Percentiles rank a stretch among this genome's conserved stretches.
Evolutionary conservation across 164 flowering plant genomes (phyloP).

Genomic region (Tetracentron sinense): DNA sequence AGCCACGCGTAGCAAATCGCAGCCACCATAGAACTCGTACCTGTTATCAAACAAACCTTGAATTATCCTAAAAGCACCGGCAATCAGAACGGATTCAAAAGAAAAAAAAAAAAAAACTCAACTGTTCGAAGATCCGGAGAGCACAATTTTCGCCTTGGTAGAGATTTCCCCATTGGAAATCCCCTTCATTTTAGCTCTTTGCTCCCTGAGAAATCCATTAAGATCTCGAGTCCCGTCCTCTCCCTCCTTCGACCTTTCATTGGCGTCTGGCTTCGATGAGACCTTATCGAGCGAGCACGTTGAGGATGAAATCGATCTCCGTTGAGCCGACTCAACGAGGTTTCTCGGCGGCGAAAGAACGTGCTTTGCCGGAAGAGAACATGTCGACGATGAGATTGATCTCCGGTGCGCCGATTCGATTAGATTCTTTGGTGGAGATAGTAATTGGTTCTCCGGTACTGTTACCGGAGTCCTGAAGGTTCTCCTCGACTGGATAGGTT

Average conservation of each 20-base stretch:
- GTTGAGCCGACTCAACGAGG: constrained; percentile 40
- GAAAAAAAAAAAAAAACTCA: constrained; percentile 11
- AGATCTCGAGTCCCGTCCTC: constrained; percentile 22
- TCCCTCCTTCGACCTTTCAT: constrained; percentile 13
- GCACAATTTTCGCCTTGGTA: constrained; percentile 51
- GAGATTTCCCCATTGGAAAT: constrained; percentile 35
- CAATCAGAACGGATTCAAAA: background rate
- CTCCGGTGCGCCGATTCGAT: constrained; percentile 39
- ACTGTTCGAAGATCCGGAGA: constrained; percentile 69
- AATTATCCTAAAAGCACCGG: background rate
- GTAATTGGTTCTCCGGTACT: constrained; percentile 19
- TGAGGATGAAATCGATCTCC: constrained; percentile 49
- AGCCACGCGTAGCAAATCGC: constrained; percentile 71
- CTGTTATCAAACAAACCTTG: constrained; percentile 21
- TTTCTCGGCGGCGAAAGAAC: constrained; percentile 45
- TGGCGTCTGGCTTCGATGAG: constrained; percentile 12
- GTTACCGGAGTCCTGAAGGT: constrained; percentile 26
- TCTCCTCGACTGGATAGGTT: constrained; percentile 25
- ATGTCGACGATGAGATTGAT: constrained; percentile 31
- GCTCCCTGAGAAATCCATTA: constrained; percentile 54
- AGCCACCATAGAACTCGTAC: constrained; percentile 72
- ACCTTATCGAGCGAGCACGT: constrained; percentile 43
- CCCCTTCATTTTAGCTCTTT: constrained; percentile 36
- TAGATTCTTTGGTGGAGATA: constrained; percentile 51
- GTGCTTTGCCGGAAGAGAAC: constrained; percentile 19